Base-by-base conservation (phyloP, 768 basidiomycete genomes). In the Podaxis rugospora region DNA sequence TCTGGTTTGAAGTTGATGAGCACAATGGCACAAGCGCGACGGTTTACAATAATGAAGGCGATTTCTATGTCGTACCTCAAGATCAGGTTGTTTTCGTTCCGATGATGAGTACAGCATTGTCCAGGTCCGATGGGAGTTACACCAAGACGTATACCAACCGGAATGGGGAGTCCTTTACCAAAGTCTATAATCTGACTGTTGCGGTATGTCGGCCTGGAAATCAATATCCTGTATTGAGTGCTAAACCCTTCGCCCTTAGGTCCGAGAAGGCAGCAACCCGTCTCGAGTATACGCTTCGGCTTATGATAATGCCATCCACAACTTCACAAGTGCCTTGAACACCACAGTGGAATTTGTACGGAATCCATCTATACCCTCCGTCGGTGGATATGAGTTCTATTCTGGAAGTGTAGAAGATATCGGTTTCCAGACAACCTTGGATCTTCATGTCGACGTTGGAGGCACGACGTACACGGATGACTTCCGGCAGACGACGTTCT, bases 1-100 rank as follows among this genome's bases (percentile, higher is more conserved):
- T 81, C 67, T 81, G 79, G 79, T 83, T 83, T 66, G 69, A 74
- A 27, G 76, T 81, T 5, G 74, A 81, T 61, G 79, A 81, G 61
- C 72, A 74, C 28, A 71, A 79, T 61, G 80, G 80, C 10, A 75
- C 71, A 40, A 67, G 68, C 0, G 58, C 72, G 5, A 73, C 73
- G 1, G 68, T 67, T 1, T 74, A 78, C 58, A 71, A 79, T 39
- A 81, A 81, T 60, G 74, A 71, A n/a, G 80, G 81, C 1, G 64
- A 62, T 23, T 72, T 73, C n/a, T 82, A 80, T 64, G 63, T 68
- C 13, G 63, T 80, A 14, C 68, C 70, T 40, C 80, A 82, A 64
- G 80, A 82, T 64, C 68, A 74, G 32, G 56, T 81, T 3, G 64
- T 82, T 37, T 79, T 78, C 57, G 75, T 75, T 5, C 80, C 79